Conservation (phyloP, 768 basidiomycete species). For the Steccherinum ochraceum region DNA sequence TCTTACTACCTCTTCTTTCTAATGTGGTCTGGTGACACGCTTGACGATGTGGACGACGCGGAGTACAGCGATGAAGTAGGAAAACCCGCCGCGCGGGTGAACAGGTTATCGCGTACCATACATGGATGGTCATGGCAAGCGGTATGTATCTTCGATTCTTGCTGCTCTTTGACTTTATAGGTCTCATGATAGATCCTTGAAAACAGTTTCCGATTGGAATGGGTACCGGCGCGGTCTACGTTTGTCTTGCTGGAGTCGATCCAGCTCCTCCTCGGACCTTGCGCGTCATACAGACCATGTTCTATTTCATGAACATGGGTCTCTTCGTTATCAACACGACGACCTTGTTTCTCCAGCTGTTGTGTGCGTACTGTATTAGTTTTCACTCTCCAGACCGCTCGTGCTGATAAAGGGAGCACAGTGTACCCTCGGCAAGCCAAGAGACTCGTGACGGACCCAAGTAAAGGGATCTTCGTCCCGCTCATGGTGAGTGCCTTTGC, state of each 20-base stretch:
- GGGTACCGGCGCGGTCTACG: constrained; percentile 45
- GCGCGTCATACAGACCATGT: constrained; percentile 33
- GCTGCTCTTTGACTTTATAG: constrained; percentile 20
- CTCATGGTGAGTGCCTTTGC: constrained; percentile 19
- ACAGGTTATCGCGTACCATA: constrained; percentile 34
- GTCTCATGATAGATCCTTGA: too few species aligned
- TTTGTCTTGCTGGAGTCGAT: constrained; percentile 37
- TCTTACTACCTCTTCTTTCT: neutral
- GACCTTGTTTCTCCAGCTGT: constrained; percentile 37
- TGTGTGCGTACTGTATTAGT: constrained; percentile 29
- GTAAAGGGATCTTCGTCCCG: constrained; percentile 38
- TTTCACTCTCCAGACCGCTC: neutral
- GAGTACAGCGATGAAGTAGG: neutral
- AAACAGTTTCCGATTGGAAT: constrained; percentile 46
- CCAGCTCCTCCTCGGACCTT: constrained; percentile 23
- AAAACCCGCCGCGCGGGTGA: constrained; percentile 17
- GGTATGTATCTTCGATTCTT: constrained; percentile 23
- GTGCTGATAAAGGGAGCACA: constrained; percentile 7
- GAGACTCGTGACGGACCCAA: constrained; percentile 37
- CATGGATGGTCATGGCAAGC: constrained; percentile 49
- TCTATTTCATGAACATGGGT: constrained; percentile 40
- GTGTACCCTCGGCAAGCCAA: constrained; percentile 39
- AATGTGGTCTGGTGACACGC: too few species aligned
- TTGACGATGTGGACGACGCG: neutral
- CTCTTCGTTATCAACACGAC: constrained; percentile 37